Conservation (phyloP, 208 protist species). For the Leishmania lainsoni region DNA sequence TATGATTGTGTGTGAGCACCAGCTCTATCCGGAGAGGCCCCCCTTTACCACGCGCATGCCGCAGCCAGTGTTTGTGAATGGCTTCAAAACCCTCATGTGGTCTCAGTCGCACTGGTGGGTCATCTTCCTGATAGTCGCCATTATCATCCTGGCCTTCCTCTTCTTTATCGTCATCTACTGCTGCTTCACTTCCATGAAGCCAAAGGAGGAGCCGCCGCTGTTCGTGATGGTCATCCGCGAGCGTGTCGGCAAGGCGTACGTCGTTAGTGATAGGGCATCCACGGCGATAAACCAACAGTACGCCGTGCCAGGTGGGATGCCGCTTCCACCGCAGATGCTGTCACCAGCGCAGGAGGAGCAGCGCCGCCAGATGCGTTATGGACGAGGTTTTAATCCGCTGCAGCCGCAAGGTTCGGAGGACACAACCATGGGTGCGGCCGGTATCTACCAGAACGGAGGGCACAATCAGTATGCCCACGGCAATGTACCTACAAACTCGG, state of each 20-base stretch:
- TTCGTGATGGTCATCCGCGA: slow-evolving; percentile 56
- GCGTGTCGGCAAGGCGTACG: slow-evolving; percentile 36
- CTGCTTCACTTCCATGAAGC: slow-evolving; percentile 27
- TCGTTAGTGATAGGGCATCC: slow-evolving; percentile 8
- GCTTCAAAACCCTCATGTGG: slow-evolving; percentile 60
- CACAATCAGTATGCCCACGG: slow-evolving; percentile 26
- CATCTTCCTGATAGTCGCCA: slow-evolving; percentile 39
- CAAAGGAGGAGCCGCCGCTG: slow-evolving; percentile 33
- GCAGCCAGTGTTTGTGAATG: slow-evolving; percentile 48
- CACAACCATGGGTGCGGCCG: slow-evolving; percentile 22
- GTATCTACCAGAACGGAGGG: slow-evolving; percentile 28
- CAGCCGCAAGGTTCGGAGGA: slow-evolving; percentile 20
- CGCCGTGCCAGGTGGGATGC: background rate
- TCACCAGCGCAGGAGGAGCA: slow-evolving; percentile 10
- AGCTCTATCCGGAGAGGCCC: slow-evolving; percentile 20
- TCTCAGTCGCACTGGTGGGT: slow-evolving; percentile 60
- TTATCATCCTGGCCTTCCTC: slow-evolving; percentile 35
- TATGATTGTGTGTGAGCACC: slow-evolving; percentile 42
- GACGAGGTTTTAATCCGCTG: slow-evolving; percentile 33
- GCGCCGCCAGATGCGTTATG: slow-evolving; percentile 16
- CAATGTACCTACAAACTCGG: slow-evolving; percentile 6
- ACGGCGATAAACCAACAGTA: slow-evolving; percentile 5
- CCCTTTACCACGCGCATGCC: slow-evolving; percentile 17
- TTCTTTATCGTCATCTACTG: slow-evolving; percentile 48
- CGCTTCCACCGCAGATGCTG: background rate